A percentile compares a stretch with the other conserved stretches of the same genome.
phyloP scores from a whole-genome alignment of 345 rosid genomes.

The Salix koriyanagi region DNA sequence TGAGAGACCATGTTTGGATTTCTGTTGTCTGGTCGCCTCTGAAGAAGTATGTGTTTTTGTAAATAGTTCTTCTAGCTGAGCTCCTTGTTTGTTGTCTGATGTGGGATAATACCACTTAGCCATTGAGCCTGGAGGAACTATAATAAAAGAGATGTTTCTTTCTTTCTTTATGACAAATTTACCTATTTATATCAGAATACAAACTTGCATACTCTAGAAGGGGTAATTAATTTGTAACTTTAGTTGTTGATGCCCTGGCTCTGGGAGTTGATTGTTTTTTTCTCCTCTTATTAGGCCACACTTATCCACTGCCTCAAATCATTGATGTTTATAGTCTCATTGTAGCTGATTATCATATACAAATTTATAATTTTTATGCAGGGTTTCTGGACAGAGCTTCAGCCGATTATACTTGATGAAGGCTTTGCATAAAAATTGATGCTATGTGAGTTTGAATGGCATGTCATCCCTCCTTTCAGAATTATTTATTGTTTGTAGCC shows the following conservation, averaged over 20 bases:
- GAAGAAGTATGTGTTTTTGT: background rate
- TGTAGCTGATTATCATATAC: background rate
- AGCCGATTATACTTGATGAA: constrained; percentile 73
- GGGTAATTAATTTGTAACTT: no score
- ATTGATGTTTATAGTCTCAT: background rate
- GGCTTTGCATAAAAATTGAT: constrained; percentile 75
- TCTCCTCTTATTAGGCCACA: background rate
- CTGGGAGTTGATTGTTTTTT: background rate
- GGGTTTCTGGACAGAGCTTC: constrained; percentile 96
- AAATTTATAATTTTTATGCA: constrained; percentile 26
- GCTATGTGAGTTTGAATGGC: background rate
- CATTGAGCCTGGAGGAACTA: background rate
- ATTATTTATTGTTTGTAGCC: background rate
- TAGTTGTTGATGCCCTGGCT: background rate
- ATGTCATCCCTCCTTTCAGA: background rate
- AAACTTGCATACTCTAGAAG: background rate
- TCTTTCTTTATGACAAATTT: background rate
- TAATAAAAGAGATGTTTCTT: background rate
- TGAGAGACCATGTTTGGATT: background rate
- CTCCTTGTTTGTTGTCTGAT: background rate
- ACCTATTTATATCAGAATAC: background rate
- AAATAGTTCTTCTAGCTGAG: background rate
- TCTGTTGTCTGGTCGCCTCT: background rate
- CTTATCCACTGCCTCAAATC: background rate
- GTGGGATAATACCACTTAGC: background rate